Evolutionary conservation across 2,329 filamentous ascomycete genomes (phyloP), one percentile per base, ranked within the genome.

Genomic region (Nothopassalora personata): DNA sequence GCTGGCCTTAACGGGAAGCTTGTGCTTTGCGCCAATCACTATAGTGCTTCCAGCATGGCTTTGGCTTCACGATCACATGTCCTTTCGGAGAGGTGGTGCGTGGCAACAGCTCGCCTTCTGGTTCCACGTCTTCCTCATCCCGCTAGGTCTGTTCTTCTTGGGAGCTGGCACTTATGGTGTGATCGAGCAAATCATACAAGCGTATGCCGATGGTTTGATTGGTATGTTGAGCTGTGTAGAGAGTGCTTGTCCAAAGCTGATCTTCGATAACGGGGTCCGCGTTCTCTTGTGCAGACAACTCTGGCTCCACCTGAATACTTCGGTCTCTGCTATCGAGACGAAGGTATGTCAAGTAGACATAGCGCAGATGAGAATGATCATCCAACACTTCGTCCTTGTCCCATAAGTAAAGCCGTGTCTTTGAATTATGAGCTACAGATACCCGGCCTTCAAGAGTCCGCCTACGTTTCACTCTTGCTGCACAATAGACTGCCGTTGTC

Each of bases 1-100:
- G 19, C 63, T 82, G 18, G 76, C 78, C 1, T 65, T 82, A 10
- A 76, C 79, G 1, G 80, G 80, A 3, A 76, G 75, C 28, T 58
- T 83, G 11, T 80, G 78, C 46, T 83, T 82, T 63, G 79, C 80
- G 31, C 80, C 80, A 0, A 60, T 83, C 50, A 78, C 77, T 1
- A 73, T 83, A 18, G 72, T 71, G 0, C 66, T 82, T 4, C 80
- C 79, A 0, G 80, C 76, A 0, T 79, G 74, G 72, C 61, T 83
- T 3, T 83, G 81, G 81, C 63, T 82, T 3, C 76, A 80, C 63
- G 80, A 81, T 57, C 76, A 82, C 60, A 62, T 66, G 6, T 58
- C 74, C 28, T 79, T 78, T 65, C 70, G 71, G 60, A 73, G 66
- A 33, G 77, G 78, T 0, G 70, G 54, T 1, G 6, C 67, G 1